These are phyloP conservation scores for Barbatosphaeria neglecta DNA, from an alignment of 495 filamentous ascomycete genomes.

Conservation along the genomic window DNA sequence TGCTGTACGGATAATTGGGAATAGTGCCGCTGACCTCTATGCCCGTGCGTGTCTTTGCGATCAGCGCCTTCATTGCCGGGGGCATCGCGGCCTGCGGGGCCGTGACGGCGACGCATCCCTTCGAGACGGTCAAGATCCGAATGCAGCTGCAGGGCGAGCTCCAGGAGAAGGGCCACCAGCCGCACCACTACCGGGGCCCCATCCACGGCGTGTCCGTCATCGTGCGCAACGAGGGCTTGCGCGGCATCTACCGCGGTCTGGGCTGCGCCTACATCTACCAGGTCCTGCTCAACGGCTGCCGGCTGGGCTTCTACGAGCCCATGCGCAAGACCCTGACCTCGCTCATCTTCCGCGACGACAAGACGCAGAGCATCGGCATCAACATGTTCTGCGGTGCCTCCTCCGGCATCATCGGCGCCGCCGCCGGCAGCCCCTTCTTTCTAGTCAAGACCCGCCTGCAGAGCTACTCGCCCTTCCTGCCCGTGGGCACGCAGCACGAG, in stretches of 20 bases:
- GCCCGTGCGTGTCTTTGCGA: not conserved
- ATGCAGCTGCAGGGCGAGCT: constrained; percentile 96
- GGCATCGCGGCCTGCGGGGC: constrained; percentile 95
- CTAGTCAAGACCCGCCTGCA: constrained; percentile 96
- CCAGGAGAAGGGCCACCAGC: constrained; percentile 69
- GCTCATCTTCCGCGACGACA: constrained; percentile 55
- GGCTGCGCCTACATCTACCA: constrained; percentile 96
- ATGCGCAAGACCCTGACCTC: constrained; percentile 57
- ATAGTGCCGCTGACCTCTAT: not conserved
- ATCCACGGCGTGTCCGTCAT: constrained; percentile 88
- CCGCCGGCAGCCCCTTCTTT: constrained; percentile 90
- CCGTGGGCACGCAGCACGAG: constrained; percentile 89
- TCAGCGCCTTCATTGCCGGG: constrained; percentile 77
- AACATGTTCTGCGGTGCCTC: constrained; percentile 87
- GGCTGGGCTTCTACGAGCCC: constrained; percentile 95
- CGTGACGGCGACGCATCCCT: constrained; percentile 94
- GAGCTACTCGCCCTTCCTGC: constrained; percentile 85
- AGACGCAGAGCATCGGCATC: constrained; percentile 68
- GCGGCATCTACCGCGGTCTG: constrained; percentile 79
- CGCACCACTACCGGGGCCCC: constrained; percentile 82
- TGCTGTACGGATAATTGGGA: not conserved
- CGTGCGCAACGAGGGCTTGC: constrained; percentile 76
- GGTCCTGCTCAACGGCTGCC: constrained; percentile 90
- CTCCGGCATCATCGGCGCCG: constrained; percentile 82
- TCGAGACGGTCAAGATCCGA: constrained; percentile 98